Evolutionary conservation across 305 asterid species (phyloP).

Genomic region (Fraxinus floribunda): DNA sequence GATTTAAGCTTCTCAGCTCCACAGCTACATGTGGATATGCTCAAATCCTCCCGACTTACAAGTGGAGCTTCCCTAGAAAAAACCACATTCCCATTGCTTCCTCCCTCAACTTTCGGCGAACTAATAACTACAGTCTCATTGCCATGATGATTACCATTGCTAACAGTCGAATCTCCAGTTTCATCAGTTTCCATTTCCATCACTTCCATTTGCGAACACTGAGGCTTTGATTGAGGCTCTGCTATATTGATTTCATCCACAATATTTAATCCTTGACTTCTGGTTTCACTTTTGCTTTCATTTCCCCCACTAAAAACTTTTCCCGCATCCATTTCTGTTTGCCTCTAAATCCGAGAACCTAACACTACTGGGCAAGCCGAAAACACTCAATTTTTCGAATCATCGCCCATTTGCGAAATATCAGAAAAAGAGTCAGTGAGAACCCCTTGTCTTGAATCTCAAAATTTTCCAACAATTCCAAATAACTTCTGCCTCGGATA

Average conservation of each 20-base stretch:
- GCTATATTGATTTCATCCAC: slow-evolving; percentile 32
- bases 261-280: slow-evolving; percentile 28
- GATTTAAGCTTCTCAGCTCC: slow-evolving; percentile 62
- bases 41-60: no score
- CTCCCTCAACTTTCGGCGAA: slow-evolving; percentile 19
- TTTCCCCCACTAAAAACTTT: slow-evolving; percentile 32
- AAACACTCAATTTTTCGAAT: slow-evolving; percentile 33
- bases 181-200: slow-evolving; percentile 56
- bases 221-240: slow-evolving; percentile 31
- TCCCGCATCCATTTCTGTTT: slow-evolving; percentile 35
- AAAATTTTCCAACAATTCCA: slow-evolving; percentile 15
- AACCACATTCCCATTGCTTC: no score
- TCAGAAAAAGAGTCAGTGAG: neutral
- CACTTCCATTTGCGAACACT: slow-evolving; percentile 59
- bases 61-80: no score
- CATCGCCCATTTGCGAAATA: slow-evolving; percentile 31
- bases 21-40: no score
- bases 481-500: slow-evolving; percentile 13
- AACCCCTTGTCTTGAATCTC: neutral
- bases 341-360: slow-evolving; percentile 1
- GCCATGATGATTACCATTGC: slow-evolving; percentile 29
- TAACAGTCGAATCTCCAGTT: slow-evolving; percentile 19
- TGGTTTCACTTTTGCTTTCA: slow-evolving; percentile 33
- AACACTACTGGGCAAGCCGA: slow-evolving; percentile 6
- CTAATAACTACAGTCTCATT: slow-evolving; percentile 32